Evolutionary conservation across 2,329 filamentous ascomycete genomes (phyloP).

Genomic region (Pyrenophora graminea): DNA sequence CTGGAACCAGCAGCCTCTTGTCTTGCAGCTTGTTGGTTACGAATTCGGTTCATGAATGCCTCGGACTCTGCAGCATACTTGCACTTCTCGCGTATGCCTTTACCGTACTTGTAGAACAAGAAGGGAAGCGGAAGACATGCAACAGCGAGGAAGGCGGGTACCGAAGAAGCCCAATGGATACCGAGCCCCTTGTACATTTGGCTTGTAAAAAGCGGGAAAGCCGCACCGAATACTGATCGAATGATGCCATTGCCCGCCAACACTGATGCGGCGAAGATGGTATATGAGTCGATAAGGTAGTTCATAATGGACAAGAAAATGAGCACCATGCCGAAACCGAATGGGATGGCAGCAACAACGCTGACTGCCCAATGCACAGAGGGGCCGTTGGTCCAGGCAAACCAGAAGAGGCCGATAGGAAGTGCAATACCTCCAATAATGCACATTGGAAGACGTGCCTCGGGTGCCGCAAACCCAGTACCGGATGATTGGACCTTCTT

Average conservation of each 20-base stretch:
- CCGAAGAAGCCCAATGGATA: conserved; percentile 74
- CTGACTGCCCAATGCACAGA: conserved; percentile 61
- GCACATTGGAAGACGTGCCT: conserved; percentile 66
- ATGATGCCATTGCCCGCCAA: conserved; percentile 79
- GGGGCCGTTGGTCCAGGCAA: conserved; percentile 53
- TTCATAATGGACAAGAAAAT: conserved; percentile 63
- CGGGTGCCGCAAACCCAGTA: conserved; percentile 64
- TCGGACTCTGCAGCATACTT: conserved; percentile 72
- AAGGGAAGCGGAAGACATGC: conserved; percentile 75
- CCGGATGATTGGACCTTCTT: conserved; percentile 51
- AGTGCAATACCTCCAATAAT: conserved; percentile 66
- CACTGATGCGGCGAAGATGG: conserved; percentile 76
- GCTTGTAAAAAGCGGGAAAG: conserved; percentile 77
- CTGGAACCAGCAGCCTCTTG: conserved; percentile 13
- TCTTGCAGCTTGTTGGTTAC: conserved; percentile 35
- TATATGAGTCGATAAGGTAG: conserved; percentile 57
- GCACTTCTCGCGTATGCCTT: conserved; percentile 65
- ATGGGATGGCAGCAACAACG: conserved; percentile 57
- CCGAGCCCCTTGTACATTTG: conserved; percentile 61
- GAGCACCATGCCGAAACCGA: conserved; percentile 64
- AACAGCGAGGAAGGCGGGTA: conserved; percentile 75
- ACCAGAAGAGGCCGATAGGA: conserved; percentile 56
- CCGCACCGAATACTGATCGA: conserved; percentile 75
- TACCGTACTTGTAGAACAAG: conserved; percentile 75
- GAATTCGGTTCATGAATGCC: conserved; percentile 58